Evolutionary conservation across 1,284 basidiomycete species (phyloP).

Genomic region (Stygiomarasmius scandens): DNA sequence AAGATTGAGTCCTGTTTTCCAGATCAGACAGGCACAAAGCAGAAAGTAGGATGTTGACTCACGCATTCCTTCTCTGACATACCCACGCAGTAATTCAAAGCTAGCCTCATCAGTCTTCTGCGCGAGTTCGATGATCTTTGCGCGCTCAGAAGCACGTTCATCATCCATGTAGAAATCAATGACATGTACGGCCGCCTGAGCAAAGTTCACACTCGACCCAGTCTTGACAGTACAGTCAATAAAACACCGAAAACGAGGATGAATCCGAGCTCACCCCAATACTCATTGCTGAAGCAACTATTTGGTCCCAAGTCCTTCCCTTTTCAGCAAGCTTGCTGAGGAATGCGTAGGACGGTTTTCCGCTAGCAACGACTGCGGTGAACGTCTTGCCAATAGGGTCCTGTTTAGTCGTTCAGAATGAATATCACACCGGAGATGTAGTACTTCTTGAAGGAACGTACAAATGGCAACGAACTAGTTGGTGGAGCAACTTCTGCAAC

Average conservation of each 20-base stretch:
- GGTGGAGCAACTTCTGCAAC: slow-evolving; percentile 33
- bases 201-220: slow-evolving; percentile 19
- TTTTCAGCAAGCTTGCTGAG: slow-evolving; percentile 43
- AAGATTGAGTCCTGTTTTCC: slow-evolving; percentile 37
- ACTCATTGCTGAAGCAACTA: slow-evolving; percentile 49
- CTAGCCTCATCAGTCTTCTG: slow-evolving; percentile 36
- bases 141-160: slow-evolving; percentile 37
- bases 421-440: background rate
- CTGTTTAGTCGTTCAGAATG: background rate
- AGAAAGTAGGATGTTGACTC: slow-evolving; percentile 16
- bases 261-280: slow-evolving; percentile 45
- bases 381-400: slow-evolving; percentile 18
- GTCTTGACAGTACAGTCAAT: background rate
- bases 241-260: background rate
- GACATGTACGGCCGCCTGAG: slow-evolving; percentile 40
- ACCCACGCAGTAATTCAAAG: slow-evolving; percentile 45
- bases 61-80: slow-evolving; percentile 59
- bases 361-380: slow-evolving; percentile 25
- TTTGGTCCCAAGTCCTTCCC: slow-evolving; percentile 42
- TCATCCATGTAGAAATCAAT: slow-evolving; percentile 62
- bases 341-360: slow-evolving; percentile 45
- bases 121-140: slow-evolving; percentile 41
- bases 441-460: background rate
- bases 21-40: background rate
- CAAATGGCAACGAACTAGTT: slow-evolving; percentile 30